Conservation (phyloP, 2,329 filamentous ascomycete species). For the Fusarium penzigii region DNA sequence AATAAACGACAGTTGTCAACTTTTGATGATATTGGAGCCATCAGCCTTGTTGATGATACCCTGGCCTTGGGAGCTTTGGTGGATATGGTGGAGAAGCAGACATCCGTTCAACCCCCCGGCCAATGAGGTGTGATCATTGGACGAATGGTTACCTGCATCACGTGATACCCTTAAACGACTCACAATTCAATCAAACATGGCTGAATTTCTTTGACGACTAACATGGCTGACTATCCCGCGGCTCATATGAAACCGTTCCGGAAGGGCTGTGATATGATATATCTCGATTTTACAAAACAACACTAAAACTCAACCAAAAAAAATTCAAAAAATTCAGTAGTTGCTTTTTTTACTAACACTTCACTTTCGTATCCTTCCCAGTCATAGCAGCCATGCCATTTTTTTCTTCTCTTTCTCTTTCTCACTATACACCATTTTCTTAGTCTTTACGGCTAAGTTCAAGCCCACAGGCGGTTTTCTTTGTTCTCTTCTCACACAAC, state of each 20-base stretch:
- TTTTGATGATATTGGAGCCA: conserved; percentile 14
- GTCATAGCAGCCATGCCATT: no score
- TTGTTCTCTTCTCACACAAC: neutral
- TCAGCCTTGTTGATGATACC: conserved; percentile 28
- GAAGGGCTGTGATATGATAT: no score
- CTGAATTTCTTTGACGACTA: neutral
- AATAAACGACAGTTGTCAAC: conserved; percentile 25
- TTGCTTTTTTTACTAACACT: no score
- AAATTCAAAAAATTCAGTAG: no score
- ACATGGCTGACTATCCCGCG: neutral
- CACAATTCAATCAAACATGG: neutral
- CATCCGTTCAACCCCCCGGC: conserved; percentile 6
- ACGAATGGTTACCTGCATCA: conserved; percentile 2
- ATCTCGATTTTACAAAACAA: no score
- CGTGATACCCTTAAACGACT: conserved; percentile 2
- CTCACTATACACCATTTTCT: no score
- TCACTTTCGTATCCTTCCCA: no score
- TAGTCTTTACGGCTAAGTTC: no score
- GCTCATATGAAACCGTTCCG: no score
- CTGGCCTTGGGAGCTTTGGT: conserved; percentile 2
- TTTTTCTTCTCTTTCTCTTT: no score
- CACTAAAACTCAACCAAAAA: no score
- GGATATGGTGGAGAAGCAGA: conserved; percentile 3
- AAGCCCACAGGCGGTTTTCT: neutral
- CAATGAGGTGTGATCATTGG: conserved; percentile 13